A percentile compares a stretch with the other conserved stretches of the same genome.
Conservation (phyloP, 2,329 filamentous ascomycete genomes). For the Hypoxylon sp. region DNA sequence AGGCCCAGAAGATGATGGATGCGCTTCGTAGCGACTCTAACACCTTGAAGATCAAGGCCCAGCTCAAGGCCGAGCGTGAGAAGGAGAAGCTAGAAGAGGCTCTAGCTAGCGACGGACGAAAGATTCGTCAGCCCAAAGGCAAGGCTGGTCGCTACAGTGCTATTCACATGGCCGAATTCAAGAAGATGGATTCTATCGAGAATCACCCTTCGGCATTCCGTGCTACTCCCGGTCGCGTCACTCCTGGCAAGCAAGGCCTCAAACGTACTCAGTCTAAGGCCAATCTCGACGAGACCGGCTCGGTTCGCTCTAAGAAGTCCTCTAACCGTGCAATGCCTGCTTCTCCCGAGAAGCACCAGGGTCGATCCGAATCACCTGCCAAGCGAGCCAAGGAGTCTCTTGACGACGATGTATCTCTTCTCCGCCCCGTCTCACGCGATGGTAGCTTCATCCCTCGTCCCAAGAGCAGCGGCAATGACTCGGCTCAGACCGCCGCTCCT, state of each 20-base stretch:
- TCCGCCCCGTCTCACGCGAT: conserved; percentile 66
- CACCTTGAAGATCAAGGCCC: conserved; percentile 75
- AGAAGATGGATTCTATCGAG: conserved; percentile 97
- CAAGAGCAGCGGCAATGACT: conserved; percentile 54
- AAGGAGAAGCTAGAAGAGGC: conserved; percentile 58
- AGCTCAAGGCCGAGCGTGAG: conserved; percentile 72
- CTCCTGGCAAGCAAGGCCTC: conserved; percentile 56
- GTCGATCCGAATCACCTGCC: conserved; percentile 54
- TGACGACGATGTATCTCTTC: conserved; percentile 73
- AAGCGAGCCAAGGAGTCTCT: conserved; percentile 77
- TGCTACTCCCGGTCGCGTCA: conserved; percentile 60
- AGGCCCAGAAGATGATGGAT: conserved; percentile 67
- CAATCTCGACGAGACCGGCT: conserved; percentile 68
- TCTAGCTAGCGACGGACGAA: conserved; percentile 61
- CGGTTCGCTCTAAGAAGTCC: conserved; percentile 46
- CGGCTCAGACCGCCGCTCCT: conserved; percentile 44
- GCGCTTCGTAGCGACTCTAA: too few species aligned
- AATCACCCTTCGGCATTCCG: conserved; percentile 83
- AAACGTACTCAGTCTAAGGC: conserved; percentile 61
- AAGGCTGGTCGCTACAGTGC: conserved; percentile 83
- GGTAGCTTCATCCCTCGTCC: conserved; percentile 58
- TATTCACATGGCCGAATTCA: conserved; percentile 86
- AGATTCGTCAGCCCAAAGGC: conserved; percentile 81
- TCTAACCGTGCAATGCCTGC: conserved; percentile 41
- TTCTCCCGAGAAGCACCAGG: conserved; percentile 34